Evolutionary conservation across 768 basidiomycete species (phyloP), one percentile per base, ranked within the genome.

Genomic region (Lentinula raphanica): DNA sequence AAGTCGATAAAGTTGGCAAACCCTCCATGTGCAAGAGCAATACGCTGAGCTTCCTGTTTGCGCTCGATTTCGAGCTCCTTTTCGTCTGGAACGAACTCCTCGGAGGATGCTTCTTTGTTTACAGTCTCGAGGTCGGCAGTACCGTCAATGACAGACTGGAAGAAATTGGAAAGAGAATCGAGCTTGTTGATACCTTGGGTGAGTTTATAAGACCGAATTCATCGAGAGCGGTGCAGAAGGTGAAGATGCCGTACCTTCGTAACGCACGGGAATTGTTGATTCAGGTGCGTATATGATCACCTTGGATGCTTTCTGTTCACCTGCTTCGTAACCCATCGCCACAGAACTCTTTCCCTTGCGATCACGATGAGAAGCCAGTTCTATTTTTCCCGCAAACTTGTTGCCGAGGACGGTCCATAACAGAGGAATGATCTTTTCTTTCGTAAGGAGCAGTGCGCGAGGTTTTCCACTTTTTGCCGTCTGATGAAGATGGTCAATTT

Each of bases 341-440:
- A 77, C 73, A 7, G 83, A 82, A 40, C 83, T 78, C 56, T 74
- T 77, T 21, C 85, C 88, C 49, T 86, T 78, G 25, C 83, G 79
- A 71, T 91, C 89, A 35, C 81, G 81, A 64, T 86, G 82, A 28
- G 79, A 76, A 1, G 77, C 87, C 61, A 92, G 84, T 27, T 74
- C 76, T 9, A 93, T 74, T 61, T 82, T 72, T 44, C 82, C 82
- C 58, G 76, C 67, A 72, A 85, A 92, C 62, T 84, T 88, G 67
- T 90, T 89, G 23, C 80, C 83, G 27, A 94, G 79, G 21, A 88
- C 85, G 63, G 87, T 82, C 92, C 91, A 94, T 39, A 93, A 75
- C 11, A 93, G 71, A 1, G 92, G 92, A 45, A 83, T 82, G 64
- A 83, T 84, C 63, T 85, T 87, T 59, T 87, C 86, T 68, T 91